A percentile compares a stretch with the other conserved stretches of the same genome.
Evolutionary conservation across 1,139 yeast genomes (phyloP).

Genomic region (Debaryomycetaceae sp.): DNA sequence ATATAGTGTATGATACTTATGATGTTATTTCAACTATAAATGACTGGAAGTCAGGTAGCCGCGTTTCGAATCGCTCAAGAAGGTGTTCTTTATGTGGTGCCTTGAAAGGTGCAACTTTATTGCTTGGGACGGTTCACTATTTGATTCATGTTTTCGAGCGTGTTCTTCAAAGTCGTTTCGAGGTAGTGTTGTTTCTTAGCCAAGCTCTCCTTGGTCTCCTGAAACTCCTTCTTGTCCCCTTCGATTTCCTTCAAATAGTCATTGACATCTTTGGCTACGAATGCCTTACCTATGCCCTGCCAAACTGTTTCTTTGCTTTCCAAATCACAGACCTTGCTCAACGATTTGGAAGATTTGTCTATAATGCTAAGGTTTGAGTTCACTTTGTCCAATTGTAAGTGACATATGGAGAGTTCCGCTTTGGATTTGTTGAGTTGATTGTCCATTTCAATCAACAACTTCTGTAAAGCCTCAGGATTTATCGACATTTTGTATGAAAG

Average conservation of each 20-base stretch:
- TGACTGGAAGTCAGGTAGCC: too few relatives aligned
- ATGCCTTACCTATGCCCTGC: conserved; percentile 84
- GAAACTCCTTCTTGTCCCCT: conserved; percentile 50
- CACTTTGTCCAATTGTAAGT: conserved; percentile 54
- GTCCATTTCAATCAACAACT: conserved; percentile 60
- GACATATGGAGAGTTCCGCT: conserved; percentile 64
- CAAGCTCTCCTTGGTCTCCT: conserved; percentile 60
- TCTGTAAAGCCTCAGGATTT: conserved; percentile 52
- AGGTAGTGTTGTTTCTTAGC: conserved; percentile 69
- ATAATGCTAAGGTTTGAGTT: conserved; percentile 58
- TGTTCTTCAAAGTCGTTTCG: conserved; percentile 74
- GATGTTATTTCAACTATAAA: too few relatives aligned
- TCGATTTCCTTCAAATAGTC: conserved; percentile 49
- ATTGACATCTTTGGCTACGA: conserved; percentile 42
- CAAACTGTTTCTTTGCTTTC: conserved; percentile 55
- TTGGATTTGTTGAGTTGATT: conserved; percentile 55
- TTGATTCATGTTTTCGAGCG: conserved; percentile 60
- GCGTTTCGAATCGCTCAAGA: too few relatives aligned
- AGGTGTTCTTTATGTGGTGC: too few relatives aligned
- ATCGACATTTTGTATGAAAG: conserved; percentile 20
- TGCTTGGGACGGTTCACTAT: conserved; percentile 24
- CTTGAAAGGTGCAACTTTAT: too few relatives aligned
- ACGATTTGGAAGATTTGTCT: conserved; percentile 53
- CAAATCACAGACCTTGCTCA: conserved; percentile 36
- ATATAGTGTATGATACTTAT: too few relatives aligned